Evolutionary conservation across 2,329 filamentous ascomycete genomes (phyloP).

Genomic region (Claviceps pusilla): DNA sequence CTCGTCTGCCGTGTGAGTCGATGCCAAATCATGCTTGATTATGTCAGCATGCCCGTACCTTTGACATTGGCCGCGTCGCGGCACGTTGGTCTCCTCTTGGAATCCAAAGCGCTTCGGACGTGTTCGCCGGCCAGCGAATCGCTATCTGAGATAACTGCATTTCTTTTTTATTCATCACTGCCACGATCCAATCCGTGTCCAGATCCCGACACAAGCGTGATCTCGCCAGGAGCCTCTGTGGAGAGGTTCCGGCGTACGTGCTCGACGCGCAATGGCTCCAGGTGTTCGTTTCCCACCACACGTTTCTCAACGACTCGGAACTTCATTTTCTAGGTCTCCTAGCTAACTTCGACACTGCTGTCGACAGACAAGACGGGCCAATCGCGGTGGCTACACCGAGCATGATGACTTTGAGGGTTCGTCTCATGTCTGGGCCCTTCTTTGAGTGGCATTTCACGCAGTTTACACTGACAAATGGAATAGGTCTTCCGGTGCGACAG

Average conservation of each 20-base stretch:
- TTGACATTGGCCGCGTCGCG: constrained; percentile 3
- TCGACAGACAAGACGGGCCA: constrained; percentile 39
- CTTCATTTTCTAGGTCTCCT: neutral
- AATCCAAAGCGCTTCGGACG: neutral
- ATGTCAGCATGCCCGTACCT: constrained; percentile 1
- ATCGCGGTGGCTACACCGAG: constrained; percentile 40
- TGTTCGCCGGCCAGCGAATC: neutral
- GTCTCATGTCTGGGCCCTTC: neutral
- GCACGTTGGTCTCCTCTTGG: neutral
- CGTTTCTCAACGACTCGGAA: neutral
- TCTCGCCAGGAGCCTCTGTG: neutral
- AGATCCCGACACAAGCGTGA: neutral
- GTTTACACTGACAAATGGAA: constrained; percentile 14
- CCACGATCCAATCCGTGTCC: neutral
- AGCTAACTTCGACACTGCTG: constrained; percentile 7
- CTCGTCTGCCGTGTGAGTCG: neutral
- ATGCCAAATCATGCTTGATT: neutral
- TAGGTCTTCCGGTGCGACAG: constrained; percentile 77
- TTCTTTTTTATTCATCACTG: neutral
- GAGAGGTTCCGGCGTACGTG: neutral
- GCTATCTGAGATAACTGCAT: neutral
- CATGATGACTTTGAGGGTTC: constrained; percentile 47
- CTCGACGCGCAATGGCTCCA: constrained; percentile 22
- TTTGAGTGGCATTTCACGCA: neutral
- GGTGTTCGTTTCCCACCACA: constrained; percentile 16